phyloP scores from a whole-genome alignment of 129 eudicot genomes.

The Flaveria linearis region DNA sequence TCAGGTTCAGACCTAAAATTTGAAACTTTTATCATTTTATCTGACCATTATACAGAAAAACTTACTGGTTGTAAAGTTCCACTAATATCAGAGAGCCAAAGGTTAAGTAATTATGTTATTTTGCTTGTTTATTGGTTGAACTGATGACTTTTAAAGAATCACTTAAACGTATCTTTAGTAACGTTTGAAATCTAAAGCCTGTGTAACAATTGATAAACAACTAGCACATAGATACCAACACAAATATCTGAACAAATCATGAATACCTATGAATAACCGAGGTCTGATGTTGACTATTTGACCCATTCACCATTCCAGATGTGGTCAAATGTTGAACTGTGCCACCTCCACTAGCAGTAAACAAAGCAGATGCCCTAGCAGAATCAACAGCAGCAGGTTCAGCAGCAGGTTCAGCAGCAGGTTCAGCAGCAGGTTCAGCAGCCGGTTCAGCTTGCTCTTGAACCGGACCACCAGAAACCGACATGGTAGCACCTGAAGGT shows the following conservation, averaged over 20 bases:
- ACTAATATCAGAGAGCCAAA: background rate
- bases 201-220: background rate
- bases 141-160: background rate
- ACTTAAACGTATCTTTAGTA: background rate
- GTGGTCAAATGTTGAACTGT: constrained; percentile 23
- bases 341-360: constrained; percentile 34
- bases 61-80: background rate
- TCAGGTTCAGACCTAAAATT: background rate
- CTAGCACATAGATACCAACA: background rate
- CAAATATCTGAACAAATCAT: background rate
- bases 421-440: constrained; percentile 33
- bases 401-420: constrained; percentile 33
- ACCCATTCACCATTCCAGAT: constrained; percentile 32
- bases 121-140: constrained; percentile 4
- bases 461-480: constrained; percentile 31
- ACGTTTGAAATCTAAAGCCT: background rate
- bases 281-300: constrained; percentile 35
- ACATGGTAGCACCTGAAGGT: constrained; percentile 32
- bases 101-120: background rate
- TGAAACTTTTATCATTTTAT: background rate
- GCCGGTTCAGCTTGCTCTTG: constrained; percentile 41
- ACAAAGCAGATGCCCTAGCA: constrained; percentile 35
- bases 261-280: constrained; percentile 48
- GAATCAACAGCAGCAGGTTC: constrained; percentile 29
- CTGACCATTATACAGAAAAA: background rate